Evolutionary conservation across 1,284 basidiomycete genomes (phyloP).

Genomic region (Austropuccinia psidii): DNA sequence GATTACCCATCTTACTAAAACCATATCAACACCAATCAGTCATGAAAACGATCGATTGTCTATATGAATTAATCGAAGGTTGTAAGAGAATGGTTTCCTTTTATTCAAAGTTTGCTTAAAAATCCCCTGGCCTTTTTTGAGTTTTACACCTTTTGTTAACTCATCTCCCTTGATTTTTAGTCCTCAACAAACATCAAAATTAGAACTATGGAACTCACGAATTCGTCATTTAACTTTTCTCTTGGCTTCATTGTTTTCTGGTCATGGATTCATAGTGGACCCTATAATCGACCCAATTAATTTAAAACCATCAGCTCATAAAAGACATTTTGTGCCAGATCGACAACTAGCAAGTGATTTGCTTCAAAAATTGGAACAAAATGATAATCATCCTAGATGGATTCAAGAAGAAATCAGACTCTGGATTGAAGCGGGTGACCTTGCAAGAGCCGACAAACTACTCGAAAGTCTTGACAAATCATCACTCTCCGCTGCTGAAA

Average conservation of each 20-base stretch:
- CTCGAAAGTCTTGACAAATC: neutral
- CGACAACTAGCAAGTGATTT: neutral
- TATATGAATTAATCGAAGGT: conserved; percentile 13
- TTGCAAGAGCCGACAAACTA: neutral
- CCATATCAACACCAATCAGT: neutral
- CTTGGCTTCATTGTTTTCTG: neutral
- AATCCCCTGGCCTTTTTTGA: neutral
- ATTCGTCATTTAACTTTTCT: neutral
- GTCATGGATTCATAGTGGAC: neutral
- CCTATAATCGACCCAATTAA: neutral
- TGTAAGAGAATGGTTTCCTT: neutral
- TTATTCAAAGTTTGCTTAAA: neutral
- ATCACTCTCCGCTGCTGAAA: neutral
- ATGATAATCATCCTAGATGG: neutral
- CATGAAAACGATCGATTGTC: neutral
- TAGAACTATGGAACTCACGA: neutral
- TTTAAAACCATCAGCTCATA: neutral
- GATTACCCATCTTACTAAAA: neutral
- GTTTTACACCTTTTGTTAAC: too few relatives aligned
- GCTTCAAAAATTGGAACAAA: neutral
- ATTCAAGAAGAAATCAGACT: neutral
- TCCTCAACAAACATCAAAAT: neutral
- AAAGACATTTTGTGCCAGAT: neutral
- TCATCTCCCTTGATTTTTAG: neutral
- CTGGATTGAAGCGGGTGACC: neutral